These are phyloP conservation scores for Phaeosphaeriaceae sp. DNA, from an alignment of 2,329 filamentous ascomycete species.

Conservation along the genomic window DNA sequence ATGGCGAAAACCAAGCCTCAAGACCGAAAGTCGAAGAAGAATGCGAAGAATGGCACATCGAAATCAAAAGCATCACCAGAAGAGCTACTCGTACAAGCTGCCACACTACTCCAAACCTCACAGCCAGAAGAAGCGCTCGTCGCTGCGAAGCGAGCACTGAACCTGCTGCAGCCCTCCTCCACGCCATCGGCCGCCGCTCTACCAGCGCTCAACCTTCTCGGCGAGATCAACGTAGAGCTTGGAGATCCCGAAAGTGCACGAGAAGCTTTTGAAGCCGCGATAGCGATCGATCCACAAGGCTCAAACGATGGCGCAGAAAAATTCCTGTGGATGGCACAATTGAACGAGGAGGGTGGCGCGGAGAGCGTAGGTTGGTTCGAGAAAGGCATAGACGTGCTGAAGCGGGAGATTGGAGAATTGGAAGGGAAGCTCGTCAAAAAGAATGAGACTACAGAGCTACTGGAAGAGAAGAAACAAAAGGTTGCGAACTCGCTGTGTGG, in stretches of 20 bases:
- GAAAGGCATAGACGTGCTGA: conserved; percentile 74
- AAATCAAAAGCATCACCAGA: conserved; percentile 60
- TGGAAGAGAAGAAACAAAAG: conserved; percentile 78
- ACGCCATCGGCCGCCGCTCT: conserved; percentile 58
- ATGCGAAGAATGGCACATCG: conserved; percentile 43
- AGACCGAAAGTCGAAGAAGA: conserved; percentile 49
- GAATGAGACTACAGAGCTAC: conserved; percentile 39
- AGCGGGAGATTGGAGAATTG: conserved; percentile 72
- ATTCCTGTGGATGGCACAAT: conserved; percentile 91
- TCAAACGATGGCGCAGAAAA: conserved; percentile 88
- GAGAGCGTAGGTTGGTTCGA: conserved; percentile 69
- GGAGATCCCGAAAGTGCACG: conserved; percentile 81
- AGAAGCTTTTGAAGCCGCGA: conserved; percentile 74
- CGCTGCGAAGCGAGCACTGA: conserved; percentile 61
- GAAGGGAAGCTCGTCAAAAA: conserved; percentile 53
- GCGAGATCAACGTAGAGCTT: conserved; percentile 81
- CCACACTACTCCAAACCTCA: conserved; percentile 63
- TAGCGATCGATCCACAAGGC: conserved; percentile 78
- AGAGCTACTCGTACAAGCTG: conserved; percentile 64
- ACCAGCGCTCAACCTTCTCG: conserved; percentile 76
- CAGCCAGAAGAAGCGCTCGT: conserved; percentile 65
- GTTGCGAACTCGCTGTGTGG: conserved; percentile 92
- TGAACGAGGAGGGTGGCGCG: conserved; percentile 70
- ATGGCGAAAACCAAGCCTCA: conserved; percentile 63
- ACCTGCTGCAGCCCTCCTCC: conserved; percentile 51